Evolutionary conservation across 148 eudicot species (phyloP), one percentile per base, ranked within the genome.

Genomic region (Talinum fruticosum): DNA sequence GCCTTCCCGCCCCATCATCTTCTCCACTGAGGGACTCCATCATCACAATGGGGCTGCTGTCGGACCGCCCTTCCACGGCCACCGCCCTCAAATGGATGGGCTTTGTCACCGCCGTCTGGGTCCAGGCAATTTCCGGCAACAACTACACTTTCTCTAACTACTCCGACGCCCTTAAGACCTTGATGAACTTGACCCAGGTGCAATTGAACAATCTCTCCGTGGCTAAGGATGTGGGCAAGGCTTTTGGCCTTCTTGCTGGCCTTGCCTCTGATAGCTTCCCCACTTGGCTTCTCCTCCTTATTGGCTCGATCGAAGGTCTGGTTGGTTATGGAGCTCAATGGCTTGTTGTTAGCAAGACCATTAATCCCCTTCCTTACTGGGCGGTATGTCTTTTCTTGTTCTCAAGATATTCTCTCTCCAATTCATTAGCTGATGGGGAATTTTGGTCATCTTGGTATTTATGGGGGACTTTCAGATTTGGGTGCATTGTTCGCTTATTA

Each of bases 291-390:
- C 74, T 88, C 10, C 88, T 92, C 32, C 83, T 92, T n/a, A 88
- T 92, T 71, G 97, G 97, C 0, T 87, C 88, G 18, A 21, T 92
- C 57, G 88, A 85, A 71, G 91, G 91, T 0, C 66, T 92, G 14
- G 6, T 90, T 54, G 94, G 94, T 15, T 92, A 92, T 66, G 97
- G 94, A 19, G 92, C 83, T 69, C 93, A 90, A 68, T 92, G 92
- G 94, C 91, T 88, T 26, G 91, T 90, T 36, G 90, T 90, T 80
- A 87, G 86, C 64, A 71, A 81, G 41, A 85, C 74, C 26, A 77
- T 87, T 75, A 66, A 51, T 13, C 88, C 92, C 33, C 82, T 87
- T 21, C 97, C 97, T 67, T 88, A 88, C 21, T 92, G 97, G 97
- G 87, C 82, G 66, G 97, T 92, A 51, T 47, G 87, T 62, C 4